Percentiles rank a stretch among this genome's conserved stretches.
Conservation (phyloP, 306 rosid genomes). For the Cicer judaicum region DNA sequence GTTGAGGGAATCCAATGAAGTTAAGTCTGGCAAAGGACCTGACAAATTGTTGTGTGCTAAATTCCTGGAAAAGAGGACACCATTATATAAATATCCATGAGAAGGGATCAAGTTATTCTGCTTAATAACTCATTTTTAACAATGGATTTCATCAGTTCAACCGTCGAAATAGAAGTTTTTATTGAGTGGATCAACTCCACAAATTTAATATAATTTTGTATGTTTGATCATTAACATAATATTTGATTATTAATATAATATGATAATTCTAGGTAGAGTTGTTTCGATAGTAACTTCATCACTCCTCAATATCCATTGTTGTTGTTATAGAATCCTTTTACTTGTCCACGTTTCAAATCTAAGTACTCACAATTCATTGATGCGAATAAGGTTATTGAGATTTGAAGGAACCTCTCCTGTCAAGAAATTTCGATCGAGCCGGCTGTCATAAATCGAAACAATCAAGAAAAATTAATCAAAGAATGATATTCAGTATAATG, state of each 20-base stretch:
- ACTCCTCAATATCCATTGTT: neutral
- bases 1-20: slow-evolving; percentile 65
- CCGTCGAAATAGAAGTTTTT: too few relatives aligned
- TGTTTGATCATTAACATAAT: too few relatives aligned
- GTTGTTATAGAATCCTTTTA: neutral
- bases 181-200: too few relatives aligned
- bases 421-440: slow-evolving; percentile 87
- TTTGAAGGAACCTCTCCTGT: slow-evolving; percentile 69
- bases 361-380: slow-evolving; percentile 79
- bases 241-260: too few relatives aligned
- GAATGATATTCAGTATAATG: neutral
- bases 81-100: slow-evolving; percentile 20
- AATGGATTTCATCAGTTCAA: too few relatives aligned
- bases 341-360: slow-evolving; percentile 27
- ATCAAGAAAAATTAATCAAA: slow-evolving; percentile 25
- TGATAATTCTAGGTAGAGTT: too few relatives aligned
- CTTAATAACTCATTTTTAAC: too few relatives aligned
- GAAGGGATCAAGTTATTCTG: too few relatives aligned
- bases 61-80: slow-evolving; percentile 61
- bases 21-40: slow-evolving; percentile 79
- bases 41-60: slow-evolving; percentile 66
- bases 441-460: slow-evolving; percentile 61
- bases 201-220: too few relatives aligned
- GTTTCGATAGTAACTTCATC: too few relatives aligned
- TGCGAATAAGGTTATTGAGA: slow-evolving; percentile 66